Percentiles rank a stretch among this genome's conserved stretches.
phyloP scores from a whole-genome alignment of 805 yeast genomes.

The Barnettozyma botsteinii region DNA sequence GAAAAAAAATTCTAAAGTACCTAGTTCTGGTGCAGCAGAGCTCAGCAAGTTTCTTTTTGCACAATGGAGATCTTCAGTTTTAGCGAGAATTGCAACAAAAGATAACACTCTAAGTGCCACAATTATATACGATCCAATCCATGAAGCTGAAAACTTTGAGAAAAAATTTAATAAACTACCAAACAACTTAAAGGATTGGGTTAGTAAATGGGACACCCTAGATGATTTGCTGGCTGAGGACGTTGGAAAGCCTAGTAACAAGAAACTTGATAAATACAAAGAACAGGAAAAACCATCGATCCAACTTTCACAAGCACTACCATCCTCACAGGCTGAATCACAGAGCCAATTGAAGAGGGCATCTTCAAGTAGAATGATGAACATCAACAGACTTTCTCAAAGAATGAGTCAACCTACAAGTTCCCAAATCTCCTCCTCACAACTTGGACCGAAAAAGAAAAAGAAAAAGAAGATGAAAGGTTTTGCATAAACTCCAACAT shows the following conservation, averaged over 20 bases:
- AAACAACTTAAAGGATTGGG: slow-evolving; percentile 1
- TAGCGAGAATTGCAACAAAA: slow-evolving; percentile 9
- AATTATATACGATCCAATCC: slow-evolving; percentile 6
- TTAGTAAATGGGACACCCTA: slow-evolving; percentile 22
- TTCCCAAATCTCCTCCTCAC: slow-evolving; percentile 1
- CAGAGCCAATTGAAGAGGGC: slow-evolving; percentile 4
- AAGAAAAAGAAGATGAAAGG: slow-evolving; percentile 20
- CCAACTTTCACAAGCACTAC: slow-evolving; percentile 12
- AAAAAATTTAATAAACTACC: slow-evolving; percentile 1
- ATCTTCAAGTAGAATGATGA: neutral
- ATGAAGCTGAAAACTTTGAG: slow-evolving; percentile 8
- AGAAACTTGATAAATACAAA: too few relatives aligned
- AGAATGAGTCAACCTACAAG: neutral
- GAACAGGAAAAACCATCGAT: slow-evolving; percentile 11
- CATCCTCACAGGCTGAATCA: slow-evolving; percentile 3
- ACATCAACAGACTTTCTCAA: neutral
- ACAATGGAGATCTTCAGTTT: slow-evolving; percentile 10
- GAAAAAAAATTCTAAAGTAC: too few relatives aligned
- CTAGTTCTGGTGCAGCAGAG: too few relatives aligned
- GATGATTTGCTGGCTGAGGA: slow-evolving; percentile 12
- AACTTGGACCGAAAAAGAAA: slow-evolving; percentile 1
- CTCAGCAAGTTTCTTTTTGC: too few relatives aligned
- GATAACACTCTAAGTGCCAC: slow-evolving; percentile 15
- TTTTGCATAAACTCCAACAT: slow-evolving; percentile 13
- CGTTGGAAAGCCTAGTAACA: too few relatives aligned